Evolutionary conservation across 163 green algal genomes (phyloP), one percentile per base, ranked within the genome.

Genomic region (Picocystis sp.): DNA sequence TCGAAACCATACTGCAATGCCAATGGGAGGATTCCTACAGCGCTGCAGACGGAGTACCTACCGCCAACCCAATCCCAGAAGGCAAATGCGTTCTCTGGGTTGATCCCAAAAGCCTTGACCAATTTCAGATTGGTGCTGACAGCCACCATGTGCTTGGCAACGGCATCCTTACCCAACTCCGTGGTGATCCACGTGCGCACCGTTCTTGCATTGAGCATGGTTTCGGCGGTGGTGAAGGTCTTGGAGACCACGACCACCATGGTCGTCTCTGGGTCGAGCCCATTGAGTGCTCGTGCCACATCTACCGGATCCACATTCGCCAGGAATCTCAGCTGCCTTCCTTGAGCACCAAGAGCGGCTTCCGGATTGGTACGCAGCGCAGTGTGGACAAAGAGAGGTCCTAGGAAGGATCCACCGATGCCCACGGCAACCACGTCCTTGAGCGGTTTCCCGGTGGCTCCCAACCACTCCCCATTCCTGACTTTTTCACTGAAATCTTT

Each of bases 41-140:
- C 90, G 12, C 76, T 92, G 65, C 75, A 92, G 42, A 96, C 90
- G 17, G 73, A 89, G 79, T 96, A 99, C 55, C 91, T 76, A 17
- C 91, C 91, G 54, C 86, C 91, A 22, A 99, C 89, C 89, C 89
- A 97, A 77, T 96, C 86, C 91, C 91, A 99, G 76, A 99, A 99
- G 38, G 77, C 90, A 78, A 99, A 99, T 1, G 87, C 83, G 61
- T 99, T 99, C 3, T 85, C 58, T 3, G 89, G 78, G 71, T 99
- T 76, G 49, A 99, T 97, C 60, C 91, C 91, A 77, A 99, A 99
- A 64, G 89, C 82, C 58, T 83, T 87, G 24, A 98, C 91, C 2
- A 93, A 80, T 76, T 93, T 92, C 19, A 95, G 71, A 79, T 99
- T 98, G 66, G 90, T 99, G 59, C 66, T 83, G 14, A 98, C 90